Base-by-base conservation (phyloP, 2,329 filamentous ascomycete species). In the Neonectria sp. region DNA sequence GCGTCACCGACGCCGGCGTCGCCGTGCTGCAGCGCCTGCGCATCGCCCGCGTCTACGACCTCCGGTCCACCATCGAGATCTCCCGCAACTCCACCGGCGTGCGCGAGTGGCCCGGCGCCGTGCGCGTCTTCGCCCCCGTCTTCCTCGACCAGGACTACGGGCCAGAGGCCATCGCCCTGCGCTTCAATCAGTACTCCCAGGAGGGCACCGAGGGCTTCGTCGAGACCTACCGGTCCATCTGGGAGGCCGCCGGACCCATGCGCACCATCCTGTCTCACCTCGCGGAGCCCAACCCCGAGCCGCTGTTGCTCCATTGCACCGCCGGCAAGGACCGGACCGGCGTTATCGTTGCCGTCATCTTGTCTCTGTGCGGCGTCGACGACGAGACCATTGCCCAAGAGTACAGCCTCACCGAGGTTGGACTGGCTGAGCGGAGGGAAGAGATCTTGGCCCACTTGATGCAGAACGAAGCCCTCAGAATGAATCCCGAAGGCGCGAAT, bases 291-390 rank as follows among this genome's bases (percentile, higher is more conserved):
- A 76, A 83, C 2, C 73, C 80, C 3, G 69, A 81, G 2, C 89
- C 90, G 8, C 79, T 92, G 11, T 82, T 94, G 7, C 82, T 94
- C 8, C 92, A 95, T 76, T 95, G 93, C 79, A 93, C 92, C 0
- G 92, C 91, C 0, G 93, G 93, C 13, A 95, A 95, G 79, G 93
- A 95, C 78, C 86, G 93, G 49, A 95, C 93, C 0, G 93, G 93
- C 2, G 86, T 95, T 5, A 81, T 94, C 51, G 88, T 89, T 55
- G 92, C 91, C 3, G 73, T 95, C 46, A 77, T 95, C 9, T 83
- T 94, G 45, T 81, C 86, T 29, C 83, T 94, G 31, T 89, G 89
- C 9, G 90, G 90, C 4, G 89, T 93, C 0, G 79, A 84, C 1
- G 85, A 90, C 69, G 82, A 87, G 37, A 77, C 80, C 4, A 85